Base-by-base conservation (phyloP, 75 land plant genomes). In the Pinus tabuliformis region DNA sequence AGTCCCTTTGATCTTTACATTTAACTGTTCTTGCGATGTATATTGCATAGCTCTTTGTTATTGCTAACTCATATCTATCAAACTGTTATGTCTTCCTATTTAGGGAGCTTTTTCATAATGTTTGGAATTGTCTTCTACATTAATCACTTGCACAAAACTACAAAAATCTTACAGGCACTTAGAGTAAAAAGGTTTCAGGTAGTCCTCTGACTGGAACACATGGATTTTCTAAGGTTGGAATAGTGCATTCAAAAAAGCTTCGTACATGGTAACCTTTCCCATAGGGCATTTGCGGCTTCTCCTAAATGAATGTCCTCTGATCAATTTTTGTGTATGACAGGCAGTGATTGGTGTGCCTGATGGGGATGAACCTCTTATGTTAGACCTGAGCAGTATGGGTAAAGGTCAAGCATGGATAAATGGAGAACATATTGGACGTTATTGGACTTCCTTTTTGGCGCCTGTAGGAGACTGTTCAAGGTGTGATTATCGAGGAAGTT, bases 401-500 rank as follows among this genome's bases (percentile, higher is more conserved):
- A 86, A 86, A 80, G 88, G 88, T 5, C 82, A 84, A 68, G 82
- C 71, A 22, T 86, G 88, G 88, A 82, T 86, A 39, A 86, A 86
- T 75, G 88, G 88, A 3, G 33, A 84, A 42, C 76, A 77, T 58
- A 59, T 86, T 59, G 88, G 88, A 26, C 86, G 88, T 39, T 86
- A 74, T 57, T 86, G 88, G 88, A 61, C 73, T 45, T 60, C 74
- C 5, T 68, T 80, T 21, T 57, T 26, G 62, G 85, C 81, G 21
- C 77, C 80, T 62, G 78, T 78, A 9, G 93, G 88, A 59, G 65
- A 57, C 63, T 85, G 88, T 22, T 52, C 59, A 77, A 33, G 16
- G 0, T 96, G 99, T 71, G 84, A 78, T 62, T 95, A 95, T 68
- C 75, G 91, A 26, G 99, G 99, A n/a, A 78, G 57, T 24, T 94